phyloP scores from a whole-genome alignment of 805 yeast genomes.

The Suhomyces sp. region DNA sequence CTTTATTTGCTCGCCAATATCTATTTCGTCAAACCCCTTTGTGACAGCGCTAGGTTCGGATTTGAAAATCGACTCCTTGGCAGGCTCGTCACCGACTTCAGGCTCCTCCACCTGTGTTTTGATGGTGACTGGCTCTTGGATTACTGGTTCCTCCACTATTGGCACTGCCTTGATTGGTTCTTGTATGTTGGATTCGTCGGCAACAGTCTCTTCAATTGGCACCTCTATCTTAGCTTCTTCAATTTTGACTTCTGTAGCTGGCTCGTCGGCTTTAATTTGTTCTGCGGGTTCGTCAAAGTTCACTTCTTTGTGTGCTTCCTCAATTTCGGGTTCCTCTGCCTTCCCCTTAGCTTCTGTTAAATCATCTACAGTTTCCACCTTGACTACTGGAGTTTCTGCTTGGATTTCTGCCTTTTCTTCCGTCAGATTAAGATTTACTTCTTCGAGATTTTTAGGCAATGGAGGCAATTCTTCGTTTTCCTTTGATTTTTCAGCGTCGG shows the following conservation, averaged over 20 bases:
- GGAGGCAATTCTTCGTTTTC: slow-evolving; percentile 2
- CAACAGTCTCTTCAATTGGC: slow-evolving; percentile 2
- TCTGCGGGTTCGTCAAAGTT: background rate
- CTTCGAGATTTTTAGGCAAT: slow-evolving; percentile 1
- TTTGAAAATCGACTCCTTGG: too few species aligned
- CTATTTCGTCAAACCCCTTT: too few species aligned
- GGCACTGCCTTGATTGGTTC: background rate
- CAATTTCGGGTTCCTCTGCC: slow-evolving; percentile 2
- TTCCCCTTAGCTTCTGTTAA: slow-evolving; percentile 3
- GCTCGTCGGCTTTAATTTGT: background rate
- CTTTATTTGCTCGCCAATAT: too few species aligned
- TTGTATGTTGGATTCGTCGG: background rate
- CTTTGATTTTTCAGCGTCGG: background rate
- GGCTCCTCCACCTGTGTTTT: background rate
- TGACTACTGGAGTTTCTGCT: slow-evolving; percentile 1
- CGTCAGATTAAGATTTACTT: slow-evolving; percentile 7
- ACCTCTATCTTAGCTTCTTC: slow-evolving; percentile 1
- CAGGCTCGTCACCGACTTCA: too few species aligned
- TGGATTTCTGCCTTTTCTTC: slow-evolving; percentile 1
- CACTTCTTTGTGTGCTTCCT: background rate
- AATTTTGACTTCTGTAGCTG: background rate
- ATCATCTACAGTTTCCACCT: background rate
- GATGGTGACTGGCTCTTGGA: background rate
- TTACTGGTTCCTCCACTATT: background rate
- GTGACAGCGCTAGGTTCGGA: too few species aligned